phyloP scores from a whole-genome alignment of 345 rosid species.

The Mangifera indica region DNA sequence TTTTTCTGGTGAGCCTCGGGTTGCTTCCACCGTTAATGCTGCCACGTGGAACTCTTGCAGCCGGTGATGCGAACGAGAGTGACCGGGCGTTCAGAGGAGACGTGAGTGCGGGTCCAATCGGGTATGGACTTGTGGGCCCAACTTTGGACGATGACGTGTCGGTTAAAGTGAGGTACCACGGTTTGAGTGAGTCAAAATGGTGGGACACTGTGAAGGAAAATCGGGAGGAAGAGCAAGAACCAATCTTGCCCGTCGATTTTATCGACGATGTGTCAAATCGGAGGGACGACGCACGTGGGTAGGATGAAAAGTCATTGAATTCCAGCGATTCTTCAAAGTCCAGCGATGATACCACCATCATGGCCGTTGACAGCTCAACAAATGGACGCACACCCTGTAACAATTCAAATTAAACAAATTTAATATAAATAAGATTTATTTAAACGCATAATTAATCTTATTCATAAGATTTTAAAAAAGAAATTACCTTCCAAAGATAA shows the following conservation, averaged over 20 bases:
- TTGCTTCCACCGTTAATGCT: constrained; percentile 26
- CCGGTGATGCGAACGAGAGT: constrained; percentile 79
- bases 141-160: constrained; percentile 55
- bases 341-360: constrained; percentile 60
- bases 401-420: no score
- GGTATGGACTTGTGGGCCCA: constrained; percentile 42
- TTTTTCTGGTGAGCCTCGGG: constrained; percentile 35
- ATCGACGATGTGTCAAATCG: constrained; percentile 64
- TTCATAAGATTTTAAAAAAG: no score
- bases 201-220: constrained; percentile 91
- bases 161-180: constrained; percentile 81
- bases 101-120: constrained; percentile 49
- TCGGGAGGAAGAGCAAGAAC: constrained; percentile 82
- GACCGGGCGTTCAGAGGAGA: constrained; percentile 74
- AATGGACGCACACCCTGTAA: constrained; percentile 88
- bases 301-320: constrained; percentile 59
- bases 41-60: constrained; percentile 53
- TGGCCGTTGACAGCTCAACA: constrained; percentile 71
- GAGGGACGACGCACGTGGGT: constrained; percentile 69
- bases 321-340: constrained; percentile 72
- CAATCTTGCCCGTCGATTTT: constrained; percentile 63
- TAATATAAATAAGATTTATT: no score
- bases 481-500: constrained; percentile 83
- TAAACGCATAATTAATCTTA: no score
- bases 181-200: constrained; percentile 83